Base-by-base conservation (phyloP, 805 yeast genomes). In the Wickerhamomyces bovis region DNA sequence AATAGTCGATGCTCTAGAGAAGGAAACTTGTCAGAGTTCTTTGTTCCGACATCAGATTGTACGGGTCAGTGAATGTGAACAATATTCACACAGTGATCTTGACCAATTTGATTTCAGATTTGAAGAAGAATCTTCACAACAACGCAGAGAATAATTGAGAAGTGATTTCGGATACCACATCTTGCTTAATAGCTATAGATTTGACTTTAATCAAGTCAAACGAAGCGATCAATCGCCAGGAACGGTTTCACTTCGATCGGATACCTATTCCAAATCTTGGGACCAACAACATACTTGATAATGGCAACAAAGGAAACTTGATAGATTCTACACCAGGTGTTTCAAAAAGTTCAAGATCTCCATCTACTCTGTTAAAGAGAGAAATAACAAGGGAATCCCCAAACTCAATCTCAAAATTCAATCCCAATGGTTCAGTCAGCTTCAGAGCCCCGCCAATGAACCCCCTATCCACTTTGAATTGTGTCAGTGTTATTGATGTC, bases 91-190 rank as follows among this genome's bases (percentile, higher is more conserved):
- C n/a, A n/a, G n/a, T 79, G 44, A 63, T 78, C 49, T 66, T 77
- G 52, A 74, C 77, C 13, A 75, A 79, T 28, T 67, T 80, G 43
- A 71, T 77, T 2, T 74, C 78, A 8, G 81, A 79, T 56, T 66
- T 78, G 57, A 63, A 58, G 38, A 56, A 57, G 46, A 67, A 67
- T 47, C 54, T 62, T 10, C 54, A 62, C 12, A 55, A 62, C 25
- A 54, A 56, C 41, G 48, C 43, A 20, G 41, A 48, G 4, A 58
- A 56, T 44, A 60, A 42, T 50, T 70, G 48, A 66, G 70, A 45
- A 62, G 60, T 43, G 68, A 64, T 48, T 50, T 63, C 31, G 57
- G 68, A 47, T 64, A 57, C 41, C 59, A 63, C 36, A 31, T 64
- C 11, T 50, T 64, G 43, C 64, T 62, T 41, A 62, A 63, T n/a